Conservation (phyloP, 2,329 filamentous ascomycete species). For the Gliomastix tumulicola region DNA sequence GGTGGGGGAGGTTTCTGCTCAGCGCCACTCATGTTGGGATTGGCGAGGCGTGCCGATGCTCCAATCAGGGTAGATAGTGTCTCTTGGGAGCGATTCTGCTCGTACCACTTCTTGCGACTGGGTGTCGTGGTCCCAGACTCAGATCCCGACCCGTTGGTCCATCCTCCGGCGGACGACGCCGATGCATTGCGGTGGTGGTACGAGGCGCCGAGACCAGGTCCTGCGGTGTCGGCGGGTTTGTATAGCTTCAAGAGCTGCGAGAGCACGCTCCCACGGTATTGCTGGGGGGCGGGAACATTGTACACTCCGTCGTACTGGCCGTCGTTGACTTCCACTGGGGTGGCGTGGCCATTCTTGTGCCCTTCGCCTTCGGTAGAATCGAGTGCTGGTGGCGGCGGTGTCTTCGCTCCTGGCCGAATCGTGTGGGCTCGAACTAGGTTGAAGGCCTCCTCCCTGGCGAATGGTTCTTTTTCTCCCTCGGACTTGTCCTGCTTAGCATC, state of each 20-base stretch:
- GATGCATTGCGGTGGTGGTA: slow-evolving; percentile 1
- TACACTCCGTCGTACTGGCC: slow-evolving; percentile 33
- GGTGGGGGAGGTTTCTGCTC: slow-evolving; percentile 9
- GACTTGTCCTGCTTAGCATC: slow-evolving; percentile 6
- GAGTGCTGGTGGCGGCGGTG: not conserved
- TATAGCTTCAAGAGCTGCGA: slow-evolving; percentile 40
- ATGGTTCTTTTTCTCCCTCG: no score
- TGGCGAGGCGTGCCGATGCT: slow-evolving; percentile 35
- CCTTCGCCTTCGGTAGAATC: not conserved
- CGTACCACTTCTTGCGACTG: slow-evolving; percentile 38
- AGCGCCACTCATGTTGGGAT: slow-evolving; percentile 16
- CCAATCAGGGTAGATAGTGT: slow-evolving; percentile 38
- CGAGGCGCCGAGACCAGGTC: not conserved
- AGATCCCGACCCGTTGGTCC: slow-evolving; percentile 5
- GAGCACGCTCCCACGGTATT: slow-evolving; percentile 36
- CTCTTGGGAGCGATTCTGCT: slow-evolving; percentile 37
- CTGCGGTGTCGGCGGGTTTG: slow-evolving; percentile 4
- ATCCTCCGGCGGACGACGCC: not conserved
- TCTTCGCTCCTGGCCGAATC: slow-evolving; percentile 7
- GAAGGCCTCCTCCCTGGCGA: slow-evolving; percentile 32
- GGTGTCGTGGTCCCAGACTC: slow-evolving; percentile 32
- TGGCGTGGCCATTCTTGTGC: not conserved
- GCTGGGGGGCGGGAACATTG: slow-evolving; percentile 27
- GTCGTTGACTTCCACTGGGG: slow-evolving; percentile 24
- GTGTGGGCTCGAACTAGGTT: slow-evolving; percentile 36